phyloP scores from a whole-genome alignment of 495 filamentous ascomycete species.

The Penicillium cosmopolitanum region DNA sequence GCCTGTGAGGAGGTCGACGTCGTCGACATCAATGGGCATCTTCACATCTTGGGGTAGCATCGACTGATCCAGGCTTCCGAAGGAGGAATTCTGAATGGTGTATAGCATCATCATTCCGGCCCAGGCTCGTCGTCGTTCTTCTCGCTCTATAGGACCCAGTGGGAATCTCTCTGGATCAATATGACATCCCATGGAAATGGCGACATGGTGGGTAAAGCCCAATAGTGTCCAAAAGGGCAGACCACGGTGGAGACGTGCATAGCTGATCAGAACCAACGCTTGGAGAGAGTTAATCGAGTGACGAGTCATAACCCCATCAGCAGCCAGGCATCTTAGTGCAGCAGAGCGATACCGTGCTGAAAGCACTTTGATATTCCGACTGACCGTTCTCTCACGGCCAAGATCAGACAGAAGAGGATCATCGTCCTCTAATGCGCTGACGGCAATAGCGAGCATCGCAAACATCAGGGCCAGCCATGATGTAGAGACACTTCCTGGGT shows the following conservation, averaged over 20 bases:
- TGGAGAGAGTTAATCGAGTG: constrained; percentile 53
- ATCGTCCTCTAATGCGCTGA: constrained; percentile 50
- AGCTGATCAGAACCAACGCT: constrained; percentile 48
- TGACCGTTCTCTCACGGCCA: constrained; percentile 43
- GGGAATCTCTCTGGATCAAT: constrained; percentile 48
- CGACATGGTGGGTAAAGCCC: constrained; percentile 51
- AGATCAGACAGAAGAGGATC: constrained; percentile 47
- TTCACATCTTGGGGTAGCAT: constrained; percentile 38
- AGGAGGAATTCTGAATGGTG: constrained; percentile 45
- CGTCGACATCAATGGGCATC: constrained; percentile 48
- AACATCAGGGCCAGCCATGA: constrained; percentile 53
- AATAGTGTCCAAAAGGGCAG: constrained; percentile 46
- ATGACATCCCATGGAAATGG: constrained; percentile 53
- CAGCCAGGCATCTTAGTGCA: constrained; percentile 47
- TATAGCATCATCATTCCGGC: constrained; percentile 50
- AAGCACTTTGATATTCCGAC: constrained; percentile 45
- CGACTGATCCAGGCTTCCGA: constrained; percentile 35
- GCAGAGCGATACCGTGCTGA: constrained; percentile 49
- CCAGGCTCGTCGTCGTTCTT: constrained; percentile 52
- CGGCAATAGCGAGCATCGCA: constrained; percentile 45
- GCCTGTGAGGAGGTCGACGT: constrained; percentile 45
- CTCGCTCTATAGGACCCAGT: constrained; percentile 47
- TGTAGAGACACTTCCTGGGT: constrained; percentile 42
- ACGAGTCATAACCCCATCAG: constrained; percentile 46
- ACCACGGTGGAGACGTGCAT: constrained; percentile 46